Base-by-base conservation (phyloP, 768 basidiomycete species). In the Auriscalpium vulgare region DNA sequence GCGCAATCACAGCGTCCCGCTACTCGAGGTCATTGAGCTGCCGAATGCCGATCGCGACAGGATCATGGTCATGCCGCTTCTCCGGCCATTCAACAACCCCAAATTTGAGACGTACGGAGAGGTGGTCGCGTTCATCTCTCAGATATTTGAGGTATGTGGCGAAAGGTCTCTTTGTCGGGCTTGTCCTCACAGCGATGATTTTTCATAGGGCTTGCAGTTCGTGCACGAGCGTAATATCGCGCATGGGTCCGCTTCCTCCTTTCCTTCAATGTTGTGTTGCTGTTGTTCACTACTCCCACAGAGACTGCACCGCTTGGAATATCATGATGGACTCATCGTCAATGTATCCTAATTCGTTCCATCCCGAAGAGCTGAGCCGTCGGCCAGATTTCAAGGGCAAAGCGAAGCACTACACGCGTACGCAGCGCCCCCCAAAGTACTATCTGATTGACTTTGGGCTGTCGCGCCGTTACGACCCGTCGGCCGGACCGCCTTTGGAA, bases 401-500 rank as follows among this genome's bases (percentile, higher is more conserved):
- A 10, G 60, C 55, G 9, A 61, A 58, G 48, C 46, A 62, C 38
- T 54, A 50, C 36, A 56, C 67, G 2, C 62, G 69, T 2, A 71
- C 69, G 2, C 37, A 64, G 19, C 29, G 29, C 29, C 29, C 29
- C 4, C 29, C 29, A 1, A 29, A 5, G 4, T 29, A 29, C 29
- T 29, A 60, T 47, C 49, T 70, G 7, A 69, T 67, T 10, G 68
- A 70, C 46, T 68, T 70, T 35, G 66, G 69, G n/a, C 29, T 64
- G 10, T 65, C 69, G 9, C 62, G 58, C n/a, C 44, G 50, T 0
- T 70, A 70, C 34, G 17, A 52, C 8, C 40, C 57, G 1, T 21
- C 17, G 10, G 45, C 58, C 4, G 40, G 36, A 6, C 34, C 47
- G n/a, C 60, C 52, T 3, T 6, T 58, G 8, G 67, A 67, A 46